Evolutionary conservation across 2,329 filamentous ascomycete genomes (phyloP), one percentile per base, ranked within the genome.

Genomic region (Apiospora arundinis): DNA sequence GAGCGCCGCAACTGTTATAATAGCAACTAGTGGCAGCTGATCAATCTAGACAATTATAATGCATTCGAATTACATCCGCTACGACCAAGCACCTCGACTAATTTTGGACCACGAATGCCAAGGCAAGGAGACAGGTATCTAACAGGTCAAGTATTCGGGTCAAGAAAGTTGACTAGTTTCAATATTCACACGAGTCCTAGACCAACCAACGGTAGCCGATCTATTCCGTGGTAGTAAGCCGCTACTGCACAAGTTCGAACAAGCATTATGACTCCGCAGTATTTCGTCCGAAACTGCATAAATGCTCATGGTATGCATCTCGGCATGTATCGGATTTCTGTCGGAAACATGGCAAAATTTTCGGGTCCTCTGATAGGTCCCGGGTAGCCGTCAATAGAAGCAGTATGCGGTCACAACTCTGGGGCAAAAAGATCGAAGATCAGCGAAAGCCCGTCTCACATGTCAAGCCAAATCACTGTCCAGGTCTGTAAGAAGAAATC

Each of bases 291-390:
- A 63, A 63, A 37, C 56, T 63, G 32, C 56, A 40, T 63, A 63
- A 40, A 12, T 63, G 8, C 45, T 48, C 21, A 14, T 5, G 18
- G 40, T 63, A 37, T 63, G 56, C 32, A 40, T 37, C 32, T 63
- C 56, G 56, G 56, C 56, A 63, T 63, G 18, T 40, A 40, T 63
- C 56, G 56, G 56, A 63, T 63, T 40, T 63, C 28, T 63, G 56
- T 63, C 56, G 32, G 56, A 32, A 63, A 63, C 56, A 63, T 40
- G 56, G 21, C 56, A 63, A 32, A 63, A 40, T 40, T 63, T 63
- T 63, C 28, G 14, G 56, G 56, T 63, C 56, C 32, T 40, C 28
- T 63, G 18, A 40, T 40, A 40, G 32, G 32, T 12, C 56, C 9
- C 28, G 32, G 11, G 21, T 40, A 40, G 28, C 32, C 42, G 42